Base-by-base conservation (phyloP, 305 asterid species). In the Striga hermonthica region DNA sequence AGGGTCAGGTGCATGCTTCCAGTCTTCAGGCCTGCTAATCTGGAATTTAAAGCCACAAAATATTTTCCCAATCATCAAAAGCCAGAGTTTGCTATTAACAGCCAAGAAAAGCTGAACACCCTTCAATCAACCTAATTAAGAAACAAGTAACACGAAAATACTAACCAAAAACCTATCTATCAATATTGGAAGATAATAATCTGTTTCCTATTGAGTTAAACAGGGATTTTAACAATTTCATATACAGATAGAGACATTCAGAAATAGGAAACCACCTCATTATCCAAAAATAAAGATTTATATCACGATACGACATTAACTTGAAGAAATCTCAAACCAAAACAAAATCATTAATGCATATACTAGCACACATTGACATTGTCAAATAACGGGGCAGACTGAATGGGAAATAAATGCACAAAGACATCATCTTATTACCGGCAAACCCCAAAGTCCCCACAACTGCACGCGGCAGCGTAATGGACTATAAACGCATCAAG, bases 1-100 rank as follows among this genome's bases (percentile, higher is more conserved):
- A 28, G 97, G 89, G 67, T 91, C 97, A 60, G 95, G 89, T 57
- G 78, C 77, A 65, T 70, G 79, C 57, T 77, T 58, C 89, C 91
- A 86, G 57, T 82, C 95, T 81, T 89, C 97, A 60, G 98, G 93
- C 57, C 75, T 83, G 84, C 97, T 72, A 71, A 91, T 87, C 98
- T 91, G 80, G 74, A 78, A 79, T 74, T 62, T 50, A 55, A 74
- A 78, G 58, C 74, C 74, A 75, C 37, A 63, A 59, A 65, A 72
- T 38, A 36, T 70, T 59, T 22, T 62, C 41, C 41, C 44, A 52
- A 75, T 74, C 69, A 76, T 60, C 38, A 39, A 63, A 62, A 72
- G 70, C 65, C 44, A 36, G 56, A 61, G 47, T 66, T 59, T 15
- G 35, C 41, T 11, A 39, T 7, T 38, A 60, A 64, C 55, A 67